phyloP scores from a whole-genome alignment of 1,284 basidiomycete genomes.

The Puccinia polysora region DNA sequence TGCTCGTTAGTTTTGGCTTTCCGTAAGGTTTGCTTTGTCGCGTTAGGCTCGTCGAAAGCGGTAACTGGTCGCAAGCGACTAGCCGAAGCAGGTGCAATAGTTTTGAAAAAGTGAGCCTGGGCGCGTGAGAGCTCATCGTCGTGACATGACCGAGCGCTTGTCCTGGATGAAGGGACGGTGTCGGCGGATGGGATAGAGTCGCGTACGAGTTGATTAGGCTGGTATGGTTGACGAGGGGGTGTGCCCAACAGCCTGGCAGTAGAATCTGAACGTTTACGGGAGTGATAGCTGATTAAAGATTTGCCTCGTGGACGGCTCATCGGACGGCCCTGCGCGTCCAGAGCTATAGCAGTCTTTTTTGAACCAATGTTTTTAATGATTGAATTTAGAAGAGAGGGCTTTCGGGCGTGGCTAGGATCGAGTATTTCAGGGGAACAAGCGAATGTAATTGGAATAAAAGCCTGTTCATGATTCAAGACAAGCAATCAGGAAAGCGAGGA shows the following conservation, averaged over 20 bases:
- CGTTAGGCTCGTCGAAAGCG: constrained; percentile 13
- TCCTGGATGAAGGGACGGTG: constrained; percentile 21
- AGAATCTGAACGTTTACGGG: constrained; percentile 35
- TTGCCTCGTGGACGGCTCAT: constrained; percentile 29
- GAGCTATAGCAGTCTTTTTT: constrained; percentile 23
- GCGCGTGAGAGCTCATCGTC: constrained; percentile 33
- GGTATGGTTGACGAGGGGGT: constrained; percentile 14
- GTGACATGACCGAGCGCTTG: constrained; percentile 13
- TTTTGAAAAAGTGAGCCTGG: constrained; percentile 42
- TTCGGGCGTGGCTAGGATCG: constrained; percentile 37
- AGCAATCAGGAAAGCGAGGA: background rate
- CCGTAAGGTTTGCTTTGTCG: constrained; percentile 5
- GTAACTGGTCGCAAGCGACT: constrained; percentile 33
- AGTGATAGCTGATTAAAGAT: constrained; percentile 31
- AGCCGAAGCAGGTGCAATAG: constrained; percentile 37
- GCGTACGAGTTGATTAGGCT: background rate
- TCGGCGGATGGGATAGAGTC: constrained; percentile 16
- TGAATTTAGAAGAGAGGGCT: constrained; percentile 37
- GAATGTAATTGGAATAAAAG: constrained; percentile 42
- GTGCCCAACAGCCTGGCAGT: constrained; percentile 23
- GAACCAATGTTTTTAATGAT: constrained; percentile 41
- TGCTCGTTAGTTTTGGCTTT: constrained; percentile 41
- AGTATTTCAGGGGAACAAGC: constrained; percentile 42
- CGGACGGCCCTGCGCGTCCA: constrained; percentile 28
- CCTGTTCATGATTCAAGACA: constrained; percentile 10